These are phyloP conservation scores for Fusarium irregulare DNA, from an alignment of 2,329 filamentous ascomycete species.

Conservation along the genomic window DNA sequence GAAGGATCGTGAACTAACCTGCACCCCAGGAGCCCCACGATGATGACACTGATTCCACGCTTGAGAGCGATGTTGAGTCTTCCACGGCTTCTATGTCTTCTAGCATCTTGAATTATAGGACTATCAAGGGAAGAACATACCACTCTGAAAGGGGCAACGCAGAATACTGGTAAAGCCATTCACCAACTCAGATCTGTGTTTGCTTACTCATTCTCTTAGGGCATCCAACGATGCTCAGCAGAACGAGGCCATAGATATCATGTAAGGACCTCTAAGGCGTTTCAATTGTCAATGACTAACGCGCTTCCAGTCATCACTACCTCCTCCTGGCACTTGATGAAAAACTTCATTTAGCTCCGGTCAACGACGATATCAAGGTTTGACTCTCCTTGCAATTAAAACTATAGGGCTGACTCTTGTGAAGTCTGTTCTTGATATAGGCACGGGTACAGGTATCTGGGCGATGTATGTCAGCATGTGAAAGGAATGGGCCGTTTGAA, in stretches of 20 bases:
- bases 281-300: background rate
- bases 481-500: fast-evolving
- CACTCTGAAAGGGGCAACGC: conserved; percentile 28
- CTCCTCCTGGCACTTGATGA: conserved; percentile 12
- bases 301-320: conserved; percentile 17
- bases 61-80: conserved; percentile 11
- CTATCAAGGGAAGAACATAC: conserved; percentile 29
- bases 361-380: conserved; percentile 20
- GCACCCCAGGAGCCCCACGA: background rate
- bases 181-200: no score
- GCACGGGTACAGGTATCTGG: conserved; percentile 38
- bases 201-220: background rate
- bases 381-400: fast-evolving
- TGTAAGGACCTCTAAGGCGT: background rate
- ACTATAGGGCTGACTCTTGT: background rate
- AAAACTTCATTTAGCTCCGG: conserved; percentile 21
- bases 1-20: background rate
- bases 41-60: conserved; percentile 13
- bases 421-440: conserved; percentile 27
- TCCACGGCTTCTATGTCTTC: conserved; percentile 33
- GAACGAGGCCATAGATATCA: conserved; percentile 34
- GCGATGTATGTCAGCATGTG: background rate
- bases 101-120: conserved; percentile 27
- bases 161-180: conserved; percentile 12
- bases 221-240: conserved; percentile 35